Evolutionary conservation across 176 grass and related monocot genomes (phyloP).

Genomic region (Cymbopogon citratus): DNA sequence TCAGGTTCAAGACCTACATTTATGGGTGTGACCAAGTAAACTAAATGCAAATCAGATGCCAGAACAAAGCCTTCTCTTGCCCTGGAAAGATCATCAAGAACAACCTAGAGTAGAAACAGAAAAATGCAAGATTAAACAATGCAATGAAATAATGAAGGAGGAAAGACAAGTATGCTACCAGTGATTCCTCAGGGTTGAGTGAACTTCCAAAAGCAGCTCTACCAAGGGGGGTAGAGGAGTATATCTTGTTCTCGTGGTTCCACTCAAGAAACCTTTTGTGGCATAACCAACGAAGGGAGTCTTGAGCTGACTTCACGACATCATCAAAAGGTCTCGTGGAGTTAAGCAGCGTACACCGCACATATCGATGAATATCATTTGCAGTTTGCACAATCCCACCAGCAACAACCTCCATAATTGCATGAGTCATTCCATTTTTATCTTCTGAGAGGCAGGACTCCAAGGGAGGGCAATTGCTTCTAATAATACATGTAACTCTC

Average conservation of each 20-base stretch:
- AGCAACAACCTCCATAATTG: constrained; percentile 97
- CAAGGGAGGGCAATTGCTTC: constrained; percentile 64
- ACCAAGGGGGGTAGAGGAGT: constrained; percentile 78
- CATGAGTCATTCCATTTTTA: constrained; percentile 99
- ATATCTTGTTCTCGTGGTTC: constrained; percentile 76
- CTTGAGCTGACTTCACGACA: constrained; percentile 95
- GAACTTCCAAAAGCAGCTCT: constrained; percentile 92
- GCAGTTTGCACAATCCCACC: constrained; percentile 96
- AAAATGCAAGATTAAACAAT: constrained; percentile 8
- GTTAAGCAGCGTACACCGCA: constrained; percentile 91
- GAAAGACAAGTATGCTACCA: constrained; percentile 46
- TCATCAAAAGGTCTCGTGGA: constrained; percentile 92
- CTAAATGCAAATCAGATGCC: constrained; percentile 95
- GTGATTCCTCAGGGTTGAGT: constrained; percentile 89
- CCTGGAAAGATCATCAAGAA: constrained; percentile 89
- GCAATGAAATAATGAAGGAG: constrained; percentile 15
- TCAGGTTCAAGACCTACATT: constrained; percentile 93
- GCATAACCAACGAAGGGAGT: constrained; percentile 95
- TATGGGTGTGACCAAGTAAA: constrained; percentile 92
- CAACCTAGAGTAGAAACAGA: constrained; percentile 51
- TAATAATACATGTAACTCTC: constrained; percentile 69
- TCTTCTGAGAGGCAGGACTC: constrained; percentile 93
- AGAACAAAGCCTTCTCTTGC: constrained; percentile 97
- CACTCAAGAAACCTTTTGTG: constrained; percentile 83
- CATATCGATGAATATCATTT: constrained; percentile 88